These are phyloP conservation scores for Dipteronia sinensis DNA, from an alignment of 345 rosid genomes.

Conservation along the genomic window DNA sequence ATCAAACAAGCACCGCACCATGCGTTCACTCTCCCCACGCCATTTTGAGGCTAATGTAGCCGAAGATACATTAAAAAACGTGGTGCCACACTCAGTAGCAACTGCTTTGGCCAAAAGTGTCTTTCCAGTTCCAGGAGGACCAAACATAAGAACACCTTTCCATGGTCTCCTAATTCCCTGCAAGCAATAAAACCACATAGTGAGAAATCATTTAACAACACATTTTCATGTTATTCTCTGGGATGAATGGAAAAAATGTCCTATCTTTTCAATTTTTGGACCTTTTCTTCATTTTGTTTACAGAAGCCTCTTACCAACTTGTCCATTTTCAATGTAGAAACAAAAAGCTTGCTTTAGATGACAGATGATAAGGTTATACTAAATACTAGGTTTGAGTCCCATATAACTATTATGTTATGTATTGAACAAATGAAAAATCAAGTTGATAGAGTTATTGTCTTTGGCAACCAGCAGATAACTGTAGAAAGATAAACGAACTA, in stretches of 20 bases:
- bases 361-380: not conserved
- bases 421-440: slow-evolving; percentile 16
- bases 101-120: slow-evolving; percentile 96
- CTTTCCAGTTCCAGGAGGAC: slow-evolving; percentile 99
- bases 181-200: slow-evolving; percentile 11
- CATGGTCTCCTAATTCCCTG: slow-evolving; percentile 99
- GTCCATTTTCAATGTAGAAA: not conserved
- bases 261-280: not conserved
- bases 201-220: not conserved
- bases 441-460: not conserved
- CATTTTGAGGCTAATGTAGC: slow-evolving; percentile 97
- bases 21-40: slow-evolving; percentile 99
- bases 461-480: not conserved
- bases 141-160: slow-evolving; percentile 99
- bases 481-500: not conserved
- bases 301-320: not conserved
- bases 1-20: slow-evolving; percentile 96
- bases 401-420: not conserved
- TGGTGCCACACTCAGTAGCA: slow-evolving; percentile 97
- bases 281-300: not conserved
- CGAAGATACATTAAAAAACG: slow-evolving; percentile 95
- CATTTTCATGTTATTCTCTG: not conserved
- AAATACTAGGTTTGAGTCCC: not conserved
- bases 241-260: not conserved
- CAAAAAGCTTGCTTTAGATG: not conserved